Base-by-base conservation (phyloP, 116 monocot genomes). In the Dioscorea cayenensis region DNA sequence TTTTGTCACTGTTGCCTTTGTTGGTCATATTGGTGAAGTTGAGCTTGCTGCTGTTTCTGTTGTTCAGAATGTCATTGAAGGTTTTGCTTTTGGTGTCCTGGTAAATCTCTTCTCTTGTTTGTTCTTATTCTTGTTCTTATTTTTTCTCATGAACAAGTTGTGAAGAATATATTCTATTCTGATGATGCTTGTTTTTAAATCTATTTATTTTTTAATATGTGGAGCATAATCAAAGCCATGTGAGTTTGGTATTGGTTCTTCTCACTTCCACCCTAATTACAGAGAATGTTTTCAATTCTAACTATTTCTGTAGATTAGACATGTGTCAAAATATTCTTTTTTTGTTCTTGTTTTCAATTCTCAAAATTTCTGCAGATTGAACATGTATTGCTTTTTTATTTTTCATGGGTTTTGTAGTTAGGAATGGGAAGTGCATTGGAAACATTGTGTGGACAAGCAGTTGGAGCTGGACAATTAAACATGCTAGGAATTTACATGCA, bases 381-480 rank as follows among this genome's bases (percentile, higher is more conserved):
- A 67, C 25, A 25, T 25, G 25, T 25, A 25, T 25, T 0, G 25
- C 25, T 25, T 25, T 25, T 25, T n/a, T n/a, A n/a, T n/a, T 25
- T 25, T 25, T 25, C 25, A 25, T 25, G 25, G 25, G 25, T 25
- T 25, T 18, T 79, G 65, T 80, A 95, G 95, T 51, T 95, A 73
- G 95, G 95, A 29, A 95, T 95, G 95, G 95, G 91, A 65, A 95
- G 95, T 51, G 95, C 95, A 1, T 70, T 95, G 64, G 95, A 95
- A 77, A 95, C 95, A 1, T 86, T 95, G 5, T 91, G 95, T 55
- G 95, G 95, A 6, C 95, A 95, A 75, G 95, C 95, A 2, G 91
- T 95, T 10, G 95, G 95, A 0, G 95, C 86, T 2, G 86, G 84
- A 5, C 88, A 95, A 65, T 63, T 83, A 12, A 49, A 74, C 60